Evolutionary conservation across 169 alveolate species (phyloP), one percentile per base, ranked within the genome.

Genomic region (Plasmodium inui): DNA sequence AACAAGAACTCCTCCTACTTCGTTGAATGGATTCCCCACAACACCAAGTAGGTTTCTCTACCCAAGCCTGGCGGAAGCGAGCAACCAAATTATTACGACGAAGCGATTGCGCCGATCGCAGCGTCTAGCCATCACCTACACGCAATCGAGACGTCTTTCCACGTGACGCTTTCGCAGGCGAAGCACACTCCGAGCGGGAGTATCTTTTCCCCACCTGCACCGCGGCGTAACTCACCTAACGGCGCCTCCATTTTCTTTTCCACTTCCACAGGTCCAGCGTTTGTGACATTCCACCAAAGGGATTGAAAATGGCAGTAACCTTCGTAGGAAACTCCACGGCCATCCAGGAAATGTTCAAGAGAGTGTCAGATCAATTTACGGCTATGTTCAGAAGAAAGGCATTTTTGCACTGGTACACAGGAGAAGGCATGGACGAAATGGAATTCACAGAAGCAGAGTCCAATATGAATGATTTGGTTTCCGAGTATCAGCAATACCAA

Each of bases 351-450:
- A 98, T 98, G 99, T 99, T 99, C 98, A 98, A 98, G 97, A 97
- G 99, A 74, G 99, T 99, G 53, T 99, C 99, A 74, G 99, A 98
- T 96, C 98, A 99, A 93, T 98, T 98, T 97, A 98, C 99, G 57
- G 99, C 99, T 83, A 98, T 98, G 99, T 98, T 98, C 98, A 98
- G 99, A 95, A 98, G 99, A 93, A 98, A 98, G 97, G 99, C 99
- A 84, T 98, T 98, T 98, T 97, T 98, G 71, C 99, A 98, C 96
- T 98, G 99, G 99, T 98, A 98, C 96, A 98, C 99, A 34, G 99
- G 99, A 32, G 99, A 98, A 96, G 99, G 99, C 73, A 99, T 99
- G 99, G 99, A 98, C 96, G 99, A 99, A 96, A 98, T 99, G 99
- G 99, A 99, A 94, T 99, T 99, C 98, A 98, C 99, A 37, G 99